phyloP scores from a whole-genome alignment of 140 eudicot species.

The Cichorium intybus region DNA sequence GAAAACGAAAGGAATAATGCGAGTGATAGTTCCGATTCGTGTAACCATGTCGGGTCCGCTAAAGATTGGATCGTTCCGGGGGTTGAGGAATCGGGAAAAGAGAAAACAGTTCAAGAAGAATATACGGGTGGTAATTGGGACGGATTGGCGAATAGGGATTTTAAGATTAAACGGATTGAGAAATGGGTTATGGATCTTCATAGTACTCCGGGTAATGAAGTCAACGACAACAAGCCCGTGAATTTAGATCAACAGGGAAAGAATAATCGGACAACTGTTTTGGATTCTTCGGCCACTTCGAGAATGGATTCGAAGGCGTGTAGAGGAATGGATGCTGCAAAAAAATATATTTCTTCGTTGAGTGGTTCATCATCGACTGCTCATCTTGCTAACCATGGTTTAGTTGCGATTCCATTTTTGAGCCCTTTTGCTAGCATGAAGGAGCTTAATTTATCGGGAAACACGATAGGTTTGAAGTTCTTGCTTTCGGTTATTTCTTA shows the following conservation, averaged over 20 bases:
- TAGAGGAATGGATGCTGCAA: conserved; percentile 75
- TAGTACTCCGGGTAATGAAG: conserved; percentile 57
- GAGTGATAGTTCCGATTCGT: conserved; percentile 34
- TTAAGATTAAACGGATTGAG: conserved; percentile 67
- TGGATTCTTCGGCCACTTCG: conserved; percentile 37
- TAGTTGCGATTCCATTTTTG: conserved; percentile 77
- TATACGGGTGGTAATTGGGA: conserved; percentile 39
- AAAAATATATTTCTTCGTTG: conserved; percentile 81
- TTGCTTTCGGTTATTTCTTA: background rate
- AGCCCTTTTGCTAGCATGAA: conserved; percentile 78
- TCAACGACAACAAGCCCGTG: conserved; percentile 28
- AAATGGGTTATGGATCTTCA: conserved; percentile 87
- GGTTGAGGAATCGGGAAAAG: conserved; percentile 44
- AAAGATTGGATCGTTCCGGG: conserved; percentile 90
- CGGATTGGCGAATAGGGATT: conserved; percentile 53
- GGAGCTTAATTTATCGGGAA: conserved; percentile 86
- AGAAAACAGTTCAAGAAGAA: conserved; percentile 30
- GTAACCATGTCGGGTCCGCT: conserved; percentile 65
- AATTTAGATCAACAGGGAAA: conserved; percentile 26
- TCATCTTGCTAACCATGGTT: conserved; percentile 82
- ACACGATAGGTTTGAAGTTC: conserved; percentile 68
- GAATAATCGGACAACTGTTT: conserved; percentile 20
- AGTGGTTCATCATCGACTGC: conserved; percentile 63
- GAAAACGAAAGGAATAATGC: conserved; percentile 33
- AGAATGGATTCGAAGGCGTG: conserved; percentile 41